Evolutionary conservation across 2,329 filamentous ascomycete species (phyloP).

Genomic region (Alternaria sp.): DNA sequence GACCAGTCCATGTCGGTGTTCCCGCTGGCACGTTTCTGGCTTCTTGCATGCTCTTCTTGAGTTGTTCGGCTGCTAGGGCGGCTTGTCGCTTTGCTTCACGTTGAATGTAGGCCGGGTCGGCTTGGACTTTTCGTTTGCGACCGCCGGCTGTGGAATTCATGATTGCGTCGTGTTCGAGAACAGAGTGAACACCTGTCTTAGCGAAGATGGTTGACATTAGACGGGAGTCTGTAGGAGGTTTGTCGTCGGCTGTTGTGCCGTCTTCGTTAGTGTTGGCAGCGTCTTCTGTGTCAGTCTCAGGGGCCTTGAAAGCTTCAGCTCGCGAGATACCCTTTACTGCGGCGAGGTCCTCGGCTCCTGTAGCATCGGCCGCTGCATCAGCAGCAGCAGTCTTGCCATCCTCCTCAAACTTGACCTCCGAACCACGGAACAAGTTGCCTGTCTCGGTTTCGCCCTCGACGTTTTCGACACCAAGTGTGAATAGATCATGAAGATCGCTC

Average conservation of each 20-base stretch:
- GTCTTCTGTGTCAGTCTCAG: constrained; percentile 36
- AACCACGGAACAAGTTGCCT: constrained; percentile 85
- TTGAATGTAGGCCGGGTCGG: constrained; percentile 80
- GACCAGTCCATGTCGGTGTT: constrained; percentile 92
- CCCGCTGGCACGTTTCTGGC: constrained; percentile 79
- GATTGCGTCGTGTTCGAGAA: constrained; percentile 91
- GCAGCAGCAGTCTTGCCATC: constrained; percentile 30
- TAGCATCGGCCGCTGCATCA: constrained; percentile 28
- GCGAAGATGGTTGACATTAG: constrained; percentile 92
- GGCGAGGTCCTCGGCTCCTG: constrained; percentile 40
- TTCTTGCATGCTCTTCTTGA: constrained; percentile 76
- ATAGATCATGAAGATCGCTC: constrained; percentile 90
- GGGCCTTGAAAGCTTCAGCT: constrained; percentile 54
- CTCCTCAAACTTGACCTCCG: constrained; percentile 72
- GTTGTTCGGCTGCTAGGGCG: constrained; percentile 76
- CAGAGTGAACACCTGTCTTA: constrained; percentile 85
- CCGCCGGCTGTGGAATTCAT: constrained; percentile 61
- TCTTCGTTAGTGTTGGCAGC: constrained; percentile 26
- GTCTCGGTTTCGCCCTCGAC: constrained; percentile 78
- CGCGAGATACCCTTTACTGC: constrained; percentile 55
- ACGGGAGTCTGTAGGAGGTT: constrained; percentile 61
- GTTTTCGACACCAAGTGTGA: constrained; percentile 75
- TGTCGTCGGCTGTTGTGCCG: constrained; percentile 12
- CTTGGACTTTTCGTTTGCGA: constrained; percentile 70
- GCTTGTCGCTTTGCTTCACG: constrained; percentile 84